Conservation (phyloP, 1,139 yeast species). For the Meyerozyma guilliermondii region DNA sequence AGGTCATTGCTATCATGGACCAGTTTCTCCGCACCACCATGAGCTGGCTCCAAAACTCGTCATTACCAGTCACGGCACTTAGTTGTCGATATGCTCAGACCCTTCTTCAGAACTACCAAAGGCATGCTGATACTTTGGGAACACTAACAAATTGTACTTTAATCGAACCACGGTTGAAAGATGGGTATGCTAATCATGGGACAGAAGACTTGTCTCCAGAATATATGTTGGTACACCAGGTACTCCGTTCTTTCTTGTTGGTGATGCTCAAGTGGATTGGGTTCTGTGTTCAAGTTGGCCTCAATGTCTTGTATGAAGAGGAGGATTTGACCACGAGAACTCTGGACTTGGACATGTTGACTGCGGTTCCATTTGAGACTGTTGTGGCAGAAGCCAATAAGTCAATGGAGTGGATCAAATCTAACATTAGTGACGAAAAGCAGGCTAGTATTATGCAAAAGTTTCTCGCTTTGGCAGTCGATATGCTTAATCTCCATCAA, state of each 20-base stretch:
- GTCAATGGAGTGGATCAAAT: slow-evolving; percentile 10
- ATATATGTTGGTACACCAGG: slow-evolving; percentile 36
- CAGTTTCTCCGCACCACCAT: slow-evolving; percentile 40
- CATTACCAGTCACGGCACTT: slow-evolving; percentile 57
- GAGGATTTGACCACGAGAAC: slow-evolving; percentile 67
- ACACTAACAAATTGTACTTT: slow-evolving; percentile 2
- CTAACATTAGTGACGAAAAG: neutral
- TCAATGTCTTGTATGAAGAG: slow-evolving; percentile 67
- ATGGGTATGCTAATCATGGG: slow-evolving; percentile 8
- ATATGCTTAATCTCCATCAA: neutral
- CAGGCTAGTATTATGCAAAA: neutral
- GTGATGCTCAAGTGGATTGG: slow-evolving; percentile 53
- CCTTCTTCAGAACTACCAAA: slow-evolving; percentile 37
- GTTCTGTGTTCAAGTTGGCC: slow-evolving; percentile 42
- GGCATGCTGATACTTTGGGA: neutral
- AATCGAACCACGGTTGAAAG: slow-evolving; percentile 7
- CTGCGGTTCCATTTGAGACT: slow-evolving; percentile 18
- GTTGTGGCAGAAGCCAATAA: slow-evolving; percentile 15
- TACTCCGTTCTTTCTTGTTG: slow-evolving; percentile 41
- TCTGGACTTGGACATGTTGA: slow-evolving; percentile 45
- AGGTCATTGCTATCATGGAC: slow-evolving; percentile 44
- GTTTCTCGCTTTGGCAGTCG: neutral
- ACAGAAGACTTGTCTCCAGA: slow-evolving; percentile 11
- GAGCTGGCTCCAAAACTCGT: slow-evolving; percentile 60
- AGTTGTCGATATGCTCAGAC: slow-evolving; percentile 63